A percentile compares a stretch with the other conserved stretches of the same genome.
These are phyloP conservation scores for Hysterium pulicare DNA, from an alignment of 2,329 filamentous ascomycete species.

Conservation along the genomic window DNA sequence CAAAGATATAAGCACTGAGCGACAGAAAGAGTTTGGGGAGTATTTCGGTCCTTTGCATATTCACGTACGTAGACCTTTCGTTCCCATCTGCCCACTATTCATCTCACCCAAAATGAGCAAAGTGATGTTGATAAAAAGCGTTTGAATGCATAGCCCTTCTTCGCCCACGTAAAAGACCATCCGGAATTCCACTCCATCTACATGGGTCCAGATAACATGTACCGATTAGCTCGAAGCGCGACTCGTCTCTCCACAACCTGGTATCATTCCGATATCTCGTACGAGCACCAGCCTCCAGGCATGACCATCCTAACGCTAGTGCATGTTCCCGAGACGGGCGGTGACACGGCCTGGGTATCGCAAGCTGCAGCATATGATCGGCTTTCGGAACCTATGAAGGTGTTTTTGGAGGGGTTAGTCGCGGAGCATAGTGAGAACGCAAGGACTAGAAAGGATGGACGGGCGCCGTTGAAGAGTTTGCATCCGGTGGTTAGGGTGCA, in stretches of 20 bases:
- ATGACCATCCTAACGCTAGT: constrained; percentile 49
- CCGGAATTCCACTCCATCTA: constrained; percentile 25
- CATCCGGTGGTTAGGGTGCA: constrained; percentile 66
- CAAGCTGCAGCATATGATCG: constrained; percentile 45
- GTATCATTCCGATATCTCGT: constrained; percentile 50
- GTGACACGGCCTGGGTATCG: constrained; percentile 47
- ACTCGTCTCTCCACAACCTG: constrained; percentile 41
- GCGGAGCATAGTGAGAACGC: constrained; percentile 80
- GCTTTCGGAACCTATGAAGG: constrained; percentile 18
- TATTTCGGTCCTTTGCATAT: constrained; percentile 38
- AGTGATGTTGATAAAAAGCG: neutral
- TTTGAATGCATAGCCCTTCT: constrained; percentile 11
- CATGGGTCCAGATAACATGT: constrained; percentile 21
- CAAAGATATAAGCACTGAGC: constrained; percentile 43
- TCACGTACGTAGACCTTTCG: constrained; percentile 14
- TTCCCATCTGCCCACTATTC: no score
- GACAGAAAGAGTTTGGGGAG: constrained; percentile 44
- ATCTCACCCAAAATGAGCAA: neutral
- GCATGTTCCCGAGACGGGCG: constrained; percentile 49
- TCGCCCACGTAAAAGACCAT: constrained; percentile 23
- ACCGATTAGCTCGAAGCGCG: constrained; percentile 19
- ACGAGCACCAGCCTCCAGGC: constrained; percentile 46
- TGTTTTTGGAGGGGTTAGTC: constrained; percentile 58
- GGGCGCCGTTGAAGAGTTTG: constrained; percentile 18
- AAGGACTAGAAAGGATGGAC: constrained; percentile 58